Conservation (phyloP, 176 grass and related monocot genomes). For the Tuctoria greenei region DNA sequence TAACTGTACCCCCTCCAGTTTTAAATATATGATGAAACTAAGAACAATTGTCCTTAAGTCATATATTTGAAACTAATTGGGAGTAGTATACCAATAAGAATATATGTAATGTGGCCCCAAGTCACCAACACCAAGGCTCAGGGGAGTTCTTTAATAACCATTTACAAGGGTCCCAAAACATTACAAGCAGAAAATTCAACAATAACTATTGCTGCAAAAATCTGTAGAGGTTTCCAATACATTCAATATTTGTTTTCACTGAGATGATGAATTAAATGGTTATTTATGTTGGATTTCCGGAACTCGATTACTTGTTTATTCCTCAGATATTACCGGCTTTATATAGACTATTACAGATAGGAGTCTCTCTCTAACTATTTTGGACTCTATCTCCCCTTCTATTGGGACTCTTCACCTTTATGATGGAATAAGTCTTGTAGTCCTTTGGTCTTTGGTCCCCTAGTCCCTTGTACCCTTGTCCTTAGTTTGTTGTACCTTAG, state of each 20-base stretch:
- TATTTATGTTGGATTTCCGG: too few species aligned
- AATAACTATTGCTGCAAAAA: neutral
- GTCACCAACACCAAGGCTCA: neutral
- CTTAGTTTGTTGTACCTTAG: too few species aligned
- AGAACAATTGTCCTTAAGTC: neutral
- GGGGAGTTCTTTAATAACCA: neutral
- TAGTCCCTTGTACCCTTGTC: too few species aligned
- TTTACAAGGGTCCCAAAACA: neutral
- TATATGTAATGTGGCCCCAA: neutral
- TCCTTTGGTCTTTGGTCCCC: too few species aligned
- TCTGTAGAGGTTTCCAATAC: neutral
- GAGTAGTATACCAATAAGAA: neutral
- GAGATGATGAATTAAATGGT: neutral
- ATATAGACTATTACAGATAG: too few species aligned
- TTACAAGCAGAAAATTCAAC: neutral
- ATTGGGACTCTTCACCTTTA: too few species aligned
- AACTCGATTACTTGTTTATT: too few species aligned
- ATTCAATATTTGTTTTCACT: neutral
- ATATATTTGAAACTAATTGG: neutral
- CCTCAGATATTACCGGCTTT: too few species aligned
- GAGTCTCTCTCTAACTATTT: too few species aligned
- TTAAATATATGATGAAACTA: neutral
- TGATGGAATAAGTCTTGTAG: too few species aligned
- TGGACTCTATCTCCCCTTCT: too few species aligned
- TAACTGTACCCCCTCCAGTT: neutral